Conservation (phyloP, 176 grass and related monocot species). For the Alopecurus myosuroides region DNA sequence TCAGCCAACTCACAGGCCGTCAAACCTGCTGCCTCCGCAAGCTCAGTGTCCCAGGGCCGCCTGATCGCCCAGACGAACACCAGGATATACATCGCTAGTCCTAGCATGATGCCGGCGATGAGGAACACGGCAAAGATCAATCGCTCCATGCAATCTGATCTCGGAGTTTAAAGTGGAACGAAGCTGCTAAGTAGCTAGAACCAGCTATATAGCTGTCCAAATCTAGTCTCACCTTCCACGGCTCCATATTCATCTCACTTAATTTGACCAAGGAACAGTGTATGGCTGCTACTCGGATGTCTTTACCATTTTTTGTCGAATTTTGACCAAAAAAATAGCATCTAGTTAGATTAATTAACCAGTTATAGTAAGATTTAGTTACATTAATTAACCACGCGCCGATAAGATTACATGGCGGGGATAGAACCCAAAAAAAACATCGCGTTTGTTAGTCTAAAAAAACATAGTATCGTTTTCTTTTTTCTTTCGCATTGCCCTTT, state of each 20-base stretch:
- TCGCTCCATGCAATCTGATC: background rate
- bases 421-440: too few relatives aligned
- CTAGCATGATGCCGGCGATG: slow-evolving; percentile 31
- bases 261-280: slow-evolving; percentile 26
- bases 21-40: background rate
- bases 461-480: too few relatives aligned
- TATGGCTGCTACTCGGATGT: background rate
- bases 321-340: background rate
- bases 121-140: slow-evolving; percentile 17
- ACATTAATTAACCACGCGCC: too few relatives aligned
- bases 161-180: background rate
- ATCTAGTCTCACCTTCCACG: background rate
- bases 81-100: slow-evolving; percentile 33
- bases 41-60: slow-evolving; percentile 1
- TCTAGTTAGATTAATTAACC: background rate
- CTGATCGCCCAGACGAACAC: slow-evolving; percentile 31
- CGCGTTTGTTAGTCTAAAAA: too few relatives aligned
- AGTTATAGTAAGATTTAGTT: too few relatives aligned
- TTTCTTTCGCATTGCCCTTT: too few relatives aligned
- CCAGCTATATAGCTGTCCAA: background rate
- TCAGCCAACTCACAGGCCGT: slow-evolving; percentile 15
- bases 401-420: background rate
- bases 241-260: background rate
- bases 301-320: background rate
- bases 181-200: background rate